Base-by-base conservation (phyloP, 2,329 filamentous ascomycete species). In the Aciculosporium take region DNA sequence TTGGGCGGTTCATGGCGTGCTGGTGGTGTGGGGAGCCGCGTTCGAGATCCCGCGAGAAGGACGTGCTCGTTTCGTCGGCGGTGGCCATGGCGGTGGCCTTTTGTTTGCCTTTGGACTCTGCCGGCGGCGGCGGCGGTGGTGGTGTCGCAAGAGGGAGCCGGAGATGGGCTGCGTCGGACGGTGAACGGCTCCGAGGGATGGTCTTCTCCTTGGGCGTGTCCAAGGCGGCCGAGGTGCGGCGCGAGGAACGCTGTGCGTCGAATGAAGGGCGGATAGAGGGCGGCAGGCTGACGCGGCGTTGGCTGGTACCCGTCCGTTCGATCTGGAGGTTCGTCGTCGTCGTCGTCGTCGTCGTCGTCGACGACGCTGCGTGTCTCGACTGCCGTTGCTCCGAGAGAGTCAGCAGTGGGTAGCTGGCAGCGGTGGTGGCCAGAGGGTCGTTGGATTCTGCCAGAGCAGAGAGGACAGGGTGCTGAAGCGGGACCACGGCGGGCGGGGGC, bases 261-360 rank as follows among this genome's bases (percentile, higher is more conserved):
- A 69, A 66, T 4, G 71, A 75, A 33, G 67, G 63, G 33, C 69
- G 67, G 25, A 76, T 54, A 4, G 71, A 72, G 10, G 56, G 59
- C n/a, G 72, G 72, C 12, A 76, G 59, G 50, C 69, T 74, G 43
- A 72, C 60, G 38, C 69, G 67, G 43, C 63, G 63, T 35, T 72
- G 67, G 37, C 60, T 62, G 43, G 62, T 65, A 27, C 61, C 56
- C 37, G 57, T 59, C 33, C 60, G 62, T 25, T 74, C 71, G 39
- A 74, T 57, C 38, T 71, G 70, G 21, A 73, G 57, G 47, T 69
- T 74, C n/a, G 63, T 58, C 9, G 68, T 63, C 12, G 63, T 58
- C 3, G n/a, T n/a, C n/a, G n/a, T n/a, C n/a, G n/a, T n/a, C n/a
- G n/a, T 74, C n/a, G 63, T 58, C 9, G 68, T 63, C 12, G 63